phyloP scores from a whole-genome alignment of 1,139 yeast genomes.

The Scheffersomyces parashehatae region DNA sequence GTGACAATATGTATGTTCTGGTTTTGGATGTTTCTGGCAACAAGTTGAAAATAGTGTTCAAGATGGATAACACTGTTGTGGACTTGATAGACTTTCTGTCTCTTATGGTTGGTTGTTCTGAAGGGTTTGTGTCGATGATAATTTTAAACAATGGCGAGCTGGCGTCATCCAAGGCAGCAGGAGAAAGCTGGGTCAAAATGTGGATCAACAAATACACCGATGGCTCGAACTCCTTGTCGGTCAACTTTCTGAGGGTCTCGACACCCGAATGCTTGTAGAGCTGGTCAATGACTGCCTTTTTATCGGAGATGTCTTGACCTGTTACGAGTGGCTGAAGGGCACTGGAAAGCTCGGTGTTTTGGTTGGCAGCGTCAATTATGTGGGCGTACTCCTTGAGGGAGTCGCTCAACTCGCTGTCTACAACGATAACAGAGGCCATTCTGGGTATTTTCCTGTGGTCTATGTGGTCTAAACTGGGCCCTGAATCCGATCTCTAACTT shows the following conservation, averaged over 20 bases:
- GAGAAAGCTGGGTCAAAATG: conserved; percentile 34
- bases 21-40: conserved; percentile 34
- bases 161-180: conserved; percentile 25
- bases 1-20: conserved; percentile 34
- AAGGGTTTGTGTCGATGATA: conserved; percentile 37
- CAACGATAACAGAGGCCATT: conserved; percentile 50
- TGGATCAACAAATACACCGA: conserved; percentile 44
- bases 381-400: conserved; percentile 43
- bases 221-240: conserved; percentile 49
- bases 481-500: too few relatives aligned
- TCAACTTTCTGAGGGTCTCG: conserved; percentile 33
- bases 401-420: conserved; percentile 45
- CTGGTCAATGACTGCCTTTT: conserved; percentile 27
- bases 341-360: conserved; percentile 28
- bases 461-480: too few relatives aligned
- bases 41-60: conserved; percentile 47
- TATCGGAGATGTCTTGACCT: conserved; percentile 28
- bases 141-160: conserved; percentile 30
- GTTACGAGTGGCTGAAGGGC: conserved; percentile 26
- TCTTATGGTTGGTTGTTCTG: conserved; percentile 43
- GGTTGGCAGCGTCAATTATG: conserved; percentile 37
- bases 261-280: conserved; percentile 21
- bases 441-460: conserved; percentile 3
- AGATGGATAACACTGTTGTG: conserved; percentile 43
- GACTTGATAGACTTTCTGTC: conserved; percentile 49